Percentiles rank a stretch among this genome's conserved stretches.
Evolutionary conservation across 441 rosid genomes (phyloP).

Genomic region (Francoa sonchifolia): DNA sequence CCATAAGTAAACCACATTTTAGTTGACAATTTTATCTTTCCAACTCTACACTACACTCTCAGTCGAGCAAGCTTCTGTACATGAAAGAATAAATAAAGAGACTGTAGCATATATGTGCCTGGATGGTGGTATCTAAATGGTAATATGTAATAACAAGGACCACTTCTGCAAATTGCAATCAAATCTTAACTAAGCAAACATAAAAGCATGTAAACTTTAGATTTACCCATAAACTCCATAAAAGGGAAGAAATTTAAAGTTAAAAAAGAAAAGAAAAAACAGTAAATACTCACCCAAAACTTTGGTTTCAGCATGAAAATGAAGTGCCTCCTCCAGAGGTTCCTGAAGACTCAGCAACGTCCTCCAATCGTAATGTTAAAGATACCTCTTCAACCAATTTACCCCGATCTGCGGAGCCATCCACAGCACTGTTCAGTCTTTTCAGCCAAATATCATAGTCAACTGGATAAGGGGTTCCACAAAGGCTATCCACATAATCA

Average conservation of each 20-base stretch:
- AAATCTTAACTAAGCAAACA: conserved; percentile 1
- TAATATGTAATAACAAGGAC: too few relatives aligned
- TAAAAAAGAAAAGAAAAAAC: conserved; percentile 11
- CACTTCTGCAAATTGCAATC: conserved; percentile 2
- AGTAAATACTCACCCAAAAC: background rate
- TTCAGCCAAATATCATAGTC: conserved; percentile 50
- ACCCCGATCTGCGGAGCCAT: conserved; percentile 34
- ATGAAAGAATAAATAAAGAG: too few relatives aligned
- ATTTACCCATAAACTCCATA: background rate
- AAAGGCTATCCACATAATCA: conserved; percentile 57
- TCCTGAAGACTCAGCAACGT: conserved; percentile 33
- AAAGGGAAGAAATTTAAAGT: background rate
- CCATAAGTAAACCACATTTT: too few relatives aligned
- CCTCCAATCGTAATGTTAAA: conserved; percentile 17
- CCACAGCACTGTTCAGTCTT: conserved; percentile 36
- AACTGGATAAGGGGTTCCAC: conserved; percentile 58
- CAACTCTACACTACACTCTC: too few relatives aligned
- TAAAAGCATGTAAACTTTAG: conserved; percentile 3
- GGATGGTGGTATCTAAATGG: too few relatives aligned
- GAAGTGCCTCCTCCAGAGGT: conserved; percentile 20
- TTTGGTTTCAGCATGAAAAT: background rate
- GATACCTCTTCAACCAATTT: conserved; percentile 36
- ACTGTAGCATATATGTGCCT: too few relatives aligned
- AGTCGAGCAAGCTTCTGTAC: too few relatives aligned
- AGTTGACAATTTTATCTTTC: too few relatives aligned